Percentiles rank a stretch among this genome's conserved stretches.
Evolutionary conservation across 2,329 filamentous ascomycete species (phyloP).

Genomic region (Cryphonectria naterciae): DNA sequence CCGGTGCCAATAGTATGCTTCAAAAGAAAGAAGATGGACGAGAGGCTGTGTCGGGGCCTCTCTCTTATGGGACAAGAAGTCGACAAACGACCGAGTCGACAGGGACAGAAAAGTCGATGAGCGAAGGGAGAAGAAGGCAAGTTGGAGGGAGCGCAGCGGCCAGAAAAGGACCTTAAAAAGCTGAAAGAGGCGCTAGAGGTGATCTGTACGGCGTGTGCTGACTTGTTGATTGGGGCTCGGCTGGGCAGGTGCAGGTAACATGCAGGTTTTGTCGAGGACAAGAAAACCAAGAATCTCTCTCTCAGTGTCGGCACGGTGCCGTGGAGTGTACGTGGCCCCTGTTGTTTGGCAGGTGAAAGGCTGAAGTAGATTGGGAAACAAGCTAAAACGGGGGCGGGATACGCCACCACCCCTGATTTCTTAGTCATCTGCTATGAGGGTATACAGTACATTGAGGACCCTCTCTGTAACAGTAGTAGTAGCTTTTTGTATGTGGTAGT

Average conservation of each 20-base stretch:
- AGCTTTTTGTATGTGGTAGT: neutral
- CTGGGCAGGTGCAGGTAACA: slow-evolving; percentile 2
- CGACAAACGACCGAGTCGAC: slow-evolving; percentile 7
- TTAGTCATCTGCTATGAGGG: neutral
- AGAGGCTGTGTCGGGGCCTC: slow-evolving; percentile 30
- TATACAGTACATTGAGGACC: neutral
- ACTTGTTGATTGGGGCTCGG: slow-evolving; percentile 7
- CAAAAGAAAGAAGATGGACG: neutral
- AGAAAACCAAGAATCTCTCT: slow-evolving; percentile 5
- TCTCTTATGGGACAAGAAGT: neutral
- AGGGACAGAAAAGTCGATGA: neutral
- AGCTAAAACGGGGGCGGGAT: slow-evolving; percentile 3
- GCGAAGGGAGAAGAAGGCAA: slow-evolving; percentile 5
- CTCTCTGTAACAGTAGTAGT: neutral
- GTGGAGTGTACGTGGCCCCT: slow-evolving; percentile 14
- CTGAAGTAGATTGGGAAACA: slow-evolving; percentile 14
- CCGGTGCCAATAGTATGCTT: neutral
- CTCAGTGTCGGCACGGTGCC: neutral
- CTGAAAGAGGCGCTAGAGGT: slow-evolving; percentile 8
- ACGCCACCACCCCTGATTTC: neutral
- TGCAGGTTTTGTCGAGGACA: slow-evolving; percentile 6
- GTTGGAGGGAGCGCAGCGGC: slow-evolving; percentile 1
- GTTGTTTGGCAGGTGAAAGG: slow-evolving; percentile 17
- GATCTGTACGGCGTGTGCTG: neutral
- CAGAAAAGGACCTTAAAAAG: neutral